phyloP scores from a whole-genome alignment of 1,139 yeast genomes.

The Geotrichum candidum region DNA sequence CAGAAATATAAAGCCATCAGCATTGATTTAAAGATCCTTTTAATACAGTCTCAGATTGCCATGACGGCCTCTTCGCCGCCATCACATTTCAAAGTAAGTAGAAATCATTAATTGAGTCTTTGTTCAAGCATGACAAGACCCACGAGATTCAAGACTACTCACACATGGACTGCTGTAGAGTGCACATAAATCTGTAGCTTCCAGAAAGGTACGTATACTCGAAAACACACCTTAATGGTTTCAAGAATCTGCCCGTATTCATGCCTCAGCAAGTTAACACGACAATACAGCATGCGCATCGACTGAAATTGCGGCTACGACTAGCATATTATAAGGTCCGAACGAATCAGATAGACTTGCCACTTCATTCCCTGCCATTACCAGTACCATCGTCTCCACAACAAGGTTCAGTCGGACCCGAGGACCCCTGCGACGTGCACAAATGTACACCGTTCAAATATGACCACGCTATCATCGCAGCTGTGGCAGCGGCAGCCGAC shows the following conservation, averaged over 20 bases:
- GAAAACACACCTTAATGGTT: background rate
- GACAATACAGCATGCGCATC: conserved; percentile 44
- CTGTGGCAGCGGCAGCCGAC: background rate
- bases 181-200: background rate
- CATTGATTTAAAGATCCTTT: background rate
- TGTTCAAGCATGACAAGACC: background rate
- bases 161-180: background rate
- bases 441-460: background rate
- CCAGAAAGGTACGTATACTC: background rate
- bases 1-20: background rate
- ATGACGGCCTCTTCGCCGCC: background rate
- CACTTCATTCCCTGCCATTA: conserved; percentile 31
- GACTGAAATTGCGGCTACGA: conserved; percentile 63
- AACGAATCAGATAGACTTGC: conserved; percentile 46
- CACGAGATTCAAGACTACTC: background rate
- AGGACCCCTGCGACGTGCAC: background rate
- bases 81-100: background rate
- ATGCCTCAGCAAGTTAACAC: background rate
- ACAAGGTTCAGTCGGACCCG: conserved; percentile 7
- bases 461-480: background rate
- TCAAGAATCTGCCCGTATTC: background rate
- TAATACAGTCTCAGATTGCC: background rate
- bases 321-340: conserved; percentile 72
- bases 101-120: background rate
- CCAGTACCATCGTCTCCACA: conserved; percentile 18